Conservation (phyloP, 257 asterid genomes). For the Solanum raphanifolium region DNA sequence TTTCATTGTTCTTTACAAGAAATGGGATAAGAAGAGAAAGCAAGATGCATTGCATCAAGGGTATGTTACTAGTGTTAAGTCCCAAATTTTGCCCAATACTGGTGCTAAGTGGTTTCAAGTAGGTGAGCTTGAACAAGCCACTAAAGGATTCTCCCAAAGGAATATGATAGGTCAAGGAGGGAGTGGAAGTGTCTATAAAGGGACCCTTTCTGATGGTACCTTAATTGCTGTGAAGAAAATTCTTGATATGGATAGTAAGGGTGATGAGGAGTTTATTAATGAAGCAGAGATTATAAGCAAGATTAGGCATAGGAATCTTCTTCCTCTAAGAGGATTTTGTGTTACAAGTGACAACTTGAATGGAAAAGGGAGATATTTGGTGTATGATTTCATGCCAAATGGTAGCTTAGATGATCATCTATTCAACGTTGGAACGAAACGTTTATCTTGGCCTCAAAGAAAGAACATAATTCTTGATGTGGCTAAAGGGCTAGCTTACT, state of each 20-base stretch:
- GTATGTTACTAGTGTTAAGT: conserved; percentile 27
- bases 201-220: conserved; percentile 34
- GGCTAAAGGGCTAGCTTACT: conserved; percentile 52
- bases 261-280: conserved; percentile 42
- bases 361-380: conserved; percentile 39
- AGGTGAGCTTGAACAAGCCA: conserved; percentile 38
- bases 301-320: conserved; percentile 53
- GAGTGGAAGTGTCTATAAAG: conserved; percentile 40
- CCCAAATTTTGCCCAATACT: conserved; percentile 31
- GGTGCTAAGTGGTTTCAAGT: conserved; percentile 49
- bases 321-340: conserved; percentile 40
- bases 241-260: conserved; percentile 30
- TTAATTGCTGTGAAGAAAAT: conserved; percentile 41
- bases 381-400: conserved; percentile 46
- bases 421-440: conserved; percentile 3
- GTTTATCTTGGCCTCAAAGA: conserved; percentile 47
- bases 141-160: conserved; percentile 31
- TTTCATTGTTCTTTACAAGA: conserved; percentile 13
- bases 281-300: conserved; percentile 55
- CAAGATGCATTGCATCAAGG: conserved; percentile 23
- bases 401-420: conserved; percentile 44
- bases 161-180: conserved; percentile 50
- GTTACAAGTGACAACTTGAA: conserved; percentile 28
- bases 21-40: conserved; percentile 21
- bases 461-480: conserved; percentile 51